Percentiles rank a stretch among this genome's conserved stretches.
These are phyloP conservation scores for Tanacetum coccineum DNA, from an alignment of 129 eudicot genomes.

Conservation along the genomic window DNA sequence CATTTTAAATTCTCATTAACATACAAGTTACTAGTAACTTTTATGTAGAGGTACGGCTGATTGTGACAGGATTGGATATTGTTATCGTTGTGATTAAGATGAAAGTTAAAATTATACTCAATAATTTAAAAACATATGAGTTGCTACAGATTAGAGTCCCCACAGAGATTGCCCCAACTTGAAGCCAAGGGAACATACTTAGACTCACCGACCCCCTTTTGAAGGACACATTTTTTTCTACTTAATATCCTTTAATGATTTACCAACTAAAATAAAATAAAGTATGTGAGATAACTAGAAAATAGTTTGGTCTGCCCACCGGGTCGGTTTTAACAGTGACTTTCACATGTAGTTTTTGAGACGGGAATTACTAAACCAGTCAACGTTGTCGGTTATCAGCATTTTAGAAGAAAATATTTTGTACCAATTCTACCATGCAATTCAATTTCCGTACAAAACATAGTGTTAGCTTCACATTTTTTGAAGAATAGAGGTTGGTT, in stretches of 20 bases:
- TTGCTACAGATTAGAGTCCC: constrained; percentile 17
- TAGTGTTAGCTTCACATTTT: neutral
- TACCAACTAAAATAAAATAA: neutral
- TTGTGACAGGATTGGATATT: no score
- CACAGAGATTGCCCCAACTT: constrained; percentile 34
- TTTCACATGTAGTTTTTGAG: no score
- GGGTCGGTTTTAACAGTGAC: no score
- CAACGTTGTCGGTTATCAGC: no score
- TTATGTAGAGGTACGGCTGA: no score
- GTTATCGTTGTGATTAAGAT: no score
- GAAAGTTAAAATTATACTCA: neutral
- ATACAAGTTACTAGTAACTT: no score
- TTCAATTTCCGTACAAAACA: neutral
- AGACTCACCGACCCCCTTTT: constrained; percentile 31
- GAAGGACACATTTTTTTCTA: neutral
- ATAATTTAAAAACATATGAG: constrained; percentile 7
- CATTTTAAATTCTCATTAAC: neutral
- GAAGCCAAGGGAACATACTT: constrained; percentile 38
- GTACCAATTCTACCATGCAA: neutral
- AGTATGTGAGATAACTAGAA: neutral
- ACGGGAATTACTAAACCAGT: no score
- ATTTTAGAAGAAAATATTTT: no score
- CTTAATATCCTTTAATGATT: neutral
- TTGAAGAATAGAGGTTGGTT: neutral
- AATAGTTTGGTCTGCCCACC: neutral